Percentiles rank a stretch among this genome's conserved stretches.
Evolutionary conservation across 371 early-diverging fungal species (phyloP).

Genomic region (Apophysomyces elegans): DNA sequence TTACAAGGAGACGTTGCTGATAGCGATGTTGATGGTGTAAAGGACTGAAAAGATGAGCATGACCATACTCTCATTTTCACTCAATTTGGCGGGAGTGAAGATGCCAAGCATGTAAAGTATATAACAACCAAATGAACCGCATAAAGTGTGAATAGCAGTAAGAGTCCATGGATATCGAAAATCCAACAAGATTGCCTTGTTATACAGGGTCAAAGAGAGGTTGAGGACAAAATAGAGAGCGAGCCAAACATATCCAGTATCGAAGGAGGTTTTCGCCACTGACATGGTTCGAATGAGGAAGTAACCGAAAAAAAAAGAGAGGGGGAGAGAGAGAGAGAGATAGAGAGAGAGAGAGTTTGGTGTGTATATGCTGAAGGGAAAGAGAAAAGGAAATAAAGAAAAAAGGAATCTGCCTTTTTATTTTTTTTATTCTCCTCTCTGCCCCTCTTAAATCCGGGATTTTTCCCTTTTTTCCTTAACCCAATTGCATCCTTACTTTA

Average conservation of each 20-base stretch:
- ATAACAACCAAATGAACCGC: slow-evolving; percentile 69
- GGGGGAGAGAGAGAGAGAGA: not conserved
- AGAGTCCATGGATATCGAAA: slow-evolving; percentile 90
- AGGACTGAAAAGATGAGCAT: slow-evolving; percentile 84
- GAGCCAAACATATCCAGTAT: slow-evolving; percentile 51
- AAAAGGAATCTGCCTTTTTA: too few relatives aligned
- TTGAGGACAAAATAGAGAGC: slow-evolving; percentile 79
- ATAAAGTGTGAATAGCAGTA: slow-evolving; percentile 85
- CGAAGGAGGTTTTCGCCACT: slow-evolving; percentile 3
- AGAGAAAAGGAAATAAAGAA: too few relatives aligned
- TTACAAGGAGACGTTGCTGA: slow-evolving; percentile 84
- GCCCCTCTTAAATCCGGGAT: slow-evolving; percentile 9
- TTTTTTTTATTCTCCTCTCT: slow-evolving; percentile 7
- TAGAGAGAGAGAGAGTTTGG: not conserved
- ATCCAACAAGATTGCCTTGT: slow-evolving; percentile 76
- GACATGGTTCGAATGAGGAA: not conserved
- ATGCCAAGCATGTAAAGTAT: slow-evolving; percentile 51
- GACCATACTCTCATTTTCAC: slow-evolving; percentile 62
- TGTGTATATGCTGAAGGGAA: too few relatives aligned
- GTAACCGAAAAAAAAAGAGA: not conserved
- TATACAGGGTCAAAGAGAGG: slow-evolving; percentile 83
- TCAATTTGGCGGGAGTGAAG: slow-evolving; percentile 66
- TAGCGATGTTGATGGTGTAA: slow-evolving; percentile 90
- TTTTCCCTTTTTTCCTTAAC: slow-evolving; percentile 11
- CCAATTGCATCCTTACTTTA: slow-evolving; percentile 9